These are phyloP conservation scores for Lichtheimia ornata DNA, from an alignment of 371 early-diverging fungal species.

Conservation along the genomic window DNA sequence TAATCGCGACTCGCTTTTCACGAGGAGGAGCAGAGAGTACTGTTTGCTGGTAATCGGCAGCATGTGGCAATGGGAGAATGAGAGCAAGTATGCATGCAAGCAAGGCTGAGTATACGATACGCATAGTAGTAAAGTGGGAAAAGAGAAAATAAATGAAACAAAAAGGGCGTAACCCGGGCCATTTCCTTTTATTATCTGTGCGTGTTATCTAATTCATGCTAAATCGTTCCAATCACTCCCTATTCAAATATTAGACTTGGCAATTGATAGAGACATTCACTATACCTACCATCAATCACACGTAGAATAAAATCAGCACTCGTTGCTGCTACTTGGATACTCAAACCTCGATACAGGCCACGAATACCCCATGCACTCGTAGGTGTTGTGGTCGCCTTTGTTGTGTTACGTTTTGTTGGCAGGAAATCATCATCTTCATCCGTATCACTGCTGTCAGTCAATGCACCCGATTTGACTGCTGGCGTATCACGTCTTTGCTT, in stretches of 20 bases:
- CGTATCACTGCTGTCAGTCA: conserved; percentile 30
- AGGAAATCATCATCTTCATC: not conserved
- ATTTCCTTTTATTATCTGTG: too few relatives aligned
- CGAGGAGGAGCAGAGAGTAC: not conserved
- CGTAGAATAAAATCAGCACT: not conserved
- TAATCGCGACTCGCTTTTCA: conserved; percentile 35
- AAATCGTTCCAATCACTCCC: not conserved
- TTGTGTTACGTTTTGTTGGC: not conserved
- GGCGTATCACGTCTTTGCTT: conserved; percentile 11
- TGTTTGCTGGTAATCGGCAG: conserved; percentile 8
- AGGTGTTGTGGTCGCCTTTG: not conserved
- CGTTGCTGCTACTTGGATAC: conserved; percentile 48
- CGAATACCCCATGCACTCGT: conserved; percentile 54
- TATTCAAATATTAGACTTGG: too few relatives aligned
- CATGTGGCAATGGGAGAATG: not conserved
- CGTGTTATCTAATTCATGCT: not conserved
- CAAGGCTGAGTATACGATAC: not conserved
- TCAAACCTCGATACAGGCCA: conserved; percentile 79
- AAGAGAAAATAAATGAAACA: not conserved
- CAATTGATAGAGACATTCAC: too few relatives aligned
- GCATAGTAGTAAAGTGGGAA: not conserved
- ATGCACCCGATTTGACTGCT: conserved; percentile 18
- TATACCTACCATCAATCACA: conserved; percentile 1
- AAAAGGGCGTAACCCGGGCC: too few relatives aligned
- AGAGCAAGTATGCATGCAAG: not conserved